Conservation (phyloP, 2,329 filamentous ascomycete species). For the Incumbomyces delicatus region DNA sequence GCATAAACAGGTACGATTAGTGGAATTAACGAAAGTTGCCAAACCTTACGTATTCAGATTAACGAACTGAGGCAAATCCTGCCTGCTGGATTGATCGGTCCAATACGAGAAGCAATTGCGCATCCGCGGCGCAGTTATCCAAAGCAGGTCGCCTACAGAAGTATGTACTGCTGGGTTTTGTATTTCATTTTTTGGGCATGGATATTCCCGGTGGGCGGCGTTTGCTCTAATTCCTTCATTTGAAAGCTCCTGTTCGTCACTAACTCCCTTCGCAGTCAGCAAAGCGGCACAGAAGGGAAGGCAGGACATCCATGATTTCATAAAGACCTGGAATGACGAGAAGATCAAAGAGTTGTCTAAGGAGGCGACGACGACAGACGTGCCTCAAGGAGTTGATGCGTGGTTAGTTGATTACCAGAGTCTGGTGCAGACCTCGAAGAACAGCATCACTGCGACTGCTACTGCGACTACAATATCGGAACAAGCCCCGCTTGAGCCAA, state of each 20-base stretch:
- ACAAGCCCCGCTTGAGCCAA: neutral
- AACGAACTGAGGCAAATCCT: conserved; percentile 33
- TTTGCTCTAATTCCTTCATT: too few relatives aligned
- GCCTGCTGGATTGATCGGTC: conserved; percentile 29
- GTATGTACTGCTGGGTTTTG: too few relatives aligned
- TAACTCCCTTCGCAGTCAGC: conserved; percentile 16
- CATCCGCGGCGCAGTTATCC: conserved; percentile 28
- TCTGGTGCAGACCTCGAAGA: conserved; percentile 21
- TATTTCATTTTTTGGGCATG: too few relatives aligned
- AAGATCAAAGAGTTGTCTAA: conserved; percentile 33
- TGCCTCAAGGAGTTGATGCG: conserved; percentile 30
- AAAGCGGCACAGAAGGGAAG: conserved; percentile 28
- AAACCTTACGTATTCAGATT: conserved; percentile 25
- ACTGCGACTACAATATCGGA: neutral
- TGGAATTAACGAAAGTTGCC: neutral
- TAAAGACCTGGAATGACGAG: conserved; percentile 30
- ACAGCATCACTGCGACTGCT: neutral
- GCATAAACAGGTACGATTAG: conserved; percentile 15
- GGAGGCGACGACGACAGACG: conserved; percentile 25
- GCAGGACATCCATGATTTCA: conserved; percentile 30
- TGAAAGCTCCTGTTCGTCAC: too few relatives aligned
- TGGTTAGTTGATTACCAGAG: conserved; percentile 34
- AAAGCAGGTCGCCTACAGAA: conserved; percentile 22
- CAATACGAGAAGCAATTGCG: conserved; percentile 30
- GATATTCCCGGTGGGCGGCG: too few relatives aligned